A percentile compares a stretch with the other conserved stretches of the same genome.
Evolutionary conservation across 208 protist genomes (phyloP).

Genomic region (Leishmania braziliensis): DNA sequence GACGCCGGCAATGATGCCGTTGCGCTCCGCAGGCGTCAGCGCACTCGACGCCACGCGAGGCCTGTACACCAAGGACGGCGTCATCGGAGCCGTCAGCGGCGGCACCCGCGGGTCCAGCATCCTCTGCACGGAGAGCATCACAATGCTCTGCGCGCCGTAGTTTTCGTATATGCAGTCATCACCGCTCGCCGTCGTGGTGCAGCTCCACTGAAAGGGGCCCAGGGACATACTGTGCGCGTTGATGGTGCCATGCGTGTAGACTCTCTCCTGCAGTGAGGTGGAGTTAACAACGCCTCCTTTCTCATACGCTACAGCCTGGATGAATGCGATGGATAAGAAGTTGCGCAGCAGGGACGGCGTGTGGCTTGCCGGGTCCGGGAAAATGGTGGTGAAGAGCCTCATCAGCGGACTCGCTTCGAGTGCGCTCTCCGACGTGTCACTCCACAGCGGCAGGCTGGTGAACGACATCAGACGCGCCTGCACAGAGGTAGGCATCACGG

Average conservation of each 20-base stretch:
- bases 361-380: neutral
- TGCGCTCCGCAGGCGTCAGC: slow-evolving; percentile 29
- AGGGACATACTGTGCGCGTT: neutral
- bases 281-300: too few species aligned
- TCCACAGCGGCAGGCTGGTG: slow-evolving; percentile 53
- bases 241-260: neutral
- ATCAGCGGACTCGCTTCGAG: slow-evolving; percentile 11
- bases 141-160: slow-evolving; percentile 51
- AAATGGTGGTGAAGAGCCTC: slow-evolving; percentile 17
- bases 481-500: neutral
- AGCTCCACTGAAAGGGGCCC: slow-evolving; percentile 9
- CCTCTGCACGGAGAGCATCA: slow-evolving; percentile 24
- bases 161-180: slow-evolving; percentile 33
- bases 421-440: slow-evolving; percentile 16
- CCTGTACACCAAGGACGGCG: slow-evolving; percentile 45
- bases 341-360: neutral
- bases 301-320: slow-evolving; percentile 11
- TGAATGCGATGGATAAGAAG: neutral
- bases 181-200: neutral
- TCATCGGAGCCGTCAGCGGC: slow-evolving; percentile 8
- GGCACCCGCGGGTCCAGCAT: slow-evolving; percentile 33
- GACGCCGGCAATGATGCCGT: slow-evolving; percentile 35
- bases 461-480: slow-evolving; percentile 36
- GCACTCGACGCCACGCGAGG: neutral
- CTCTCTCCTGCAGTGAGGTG: neutral